Percentiles rank a stretch among this genome's conserved stretches.
These are phyloP conservation scores for Protostelium mycophagum DNA, from an alignment of 78 protist genomes.

Conservation along the genomic window DNA sequence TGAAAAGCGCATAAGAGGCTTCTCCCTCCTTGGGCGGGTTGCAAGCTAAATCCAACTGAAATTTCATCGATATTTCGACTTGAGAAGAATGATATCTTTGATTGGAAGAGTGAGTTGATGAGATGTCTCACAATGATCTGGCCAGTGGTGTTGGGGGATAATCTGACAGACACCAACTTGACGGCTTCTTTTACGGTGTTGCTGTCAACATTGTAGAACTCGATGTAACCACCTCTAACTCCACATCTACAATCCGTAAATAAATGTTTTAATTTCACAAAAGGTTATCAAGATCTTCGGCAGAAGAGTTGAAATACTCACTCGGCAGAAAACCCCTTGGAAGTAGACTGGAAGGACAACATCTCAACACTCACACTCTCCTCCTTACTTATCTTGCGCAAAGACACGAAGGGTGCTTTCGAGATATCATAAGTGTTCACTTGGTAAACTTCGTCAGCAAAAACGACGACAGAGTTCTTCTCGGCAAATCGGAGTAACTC, in stretches of 20 bases:
- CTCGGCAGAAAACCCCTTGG: constrained; percentile 99
- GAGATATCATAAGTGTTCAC: constrained; percentile 83
- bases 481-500: constrained; percentile 51
- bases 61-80: no score
- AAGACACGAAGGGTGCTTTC: constrained; percentile 82
- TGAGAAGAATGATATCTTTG: no score
- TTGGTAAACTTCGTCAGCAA: constrained; percentile 99
- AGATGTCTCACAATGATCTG: constrained; percentile 72
- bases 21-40: not conserved
- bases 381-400: constrained; percentile 68
- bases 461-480: constrained; percentile 64
- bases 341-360: constrained; percentile 91
- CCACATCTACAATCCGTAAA: constrained; percentile 66
- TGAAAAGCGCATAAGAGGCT: not conserved
- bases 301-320: no score
- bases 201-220: constrained; percentile 45
- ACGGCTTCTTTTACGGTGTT: constrained; percentile 67
- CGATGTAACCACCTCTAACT: constrained; percentile 95
- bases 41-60: not conserved
- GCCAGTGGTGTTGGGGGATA: constrained; percentile 94
- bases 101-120: no score
- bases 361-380: constrained; percentile 54
- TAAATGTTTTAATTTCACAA: not conserved
- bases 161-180: constrained; percentile 88
- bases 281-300: no score